phyloP scores from a whole-genome alignment of 805 yeast species.

The Metschnikowia lachancei region DNA sequence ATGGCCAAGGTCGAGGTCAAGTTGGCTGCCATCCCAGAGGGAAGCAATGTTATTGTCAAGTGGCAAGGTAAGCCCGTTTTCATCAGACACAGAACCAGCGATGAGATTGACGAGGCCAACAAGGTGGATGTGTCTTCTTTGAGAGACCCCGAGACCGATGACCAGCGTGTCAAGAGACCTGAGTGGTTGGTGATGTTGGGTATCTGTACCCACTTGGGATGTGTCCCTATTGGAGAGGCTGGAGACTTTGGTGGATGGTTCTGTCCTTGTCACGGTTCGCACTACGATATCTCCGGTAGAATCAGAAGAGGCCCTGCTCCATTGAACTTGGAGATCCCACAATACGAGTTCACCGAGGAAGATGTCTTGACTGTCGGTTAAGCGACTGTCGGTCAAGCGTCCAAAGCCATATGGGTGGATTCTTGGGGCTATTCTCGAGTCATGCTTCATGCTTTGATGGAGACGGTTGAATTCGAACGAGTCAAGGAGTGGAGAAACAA shows the following conservation, averaged over 20 bases:
- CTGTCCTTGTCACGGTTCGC: slow-evolving; percentile 99
- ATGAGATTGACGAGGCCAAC: slow-evolving; percentile 94
- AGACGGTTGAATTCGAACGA: neutral
- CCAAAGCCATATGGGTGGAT: no score
- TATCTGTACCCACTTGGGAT: slow-evolving; percentile 99
- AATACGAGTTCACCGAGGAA: slow-evolving; percentile 72
- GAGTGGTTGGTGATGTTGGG: slow-evolving; percentile 99
- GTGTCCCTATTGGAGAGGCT: slow-evolving; percentile 99
- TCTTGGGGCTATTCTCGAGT: neutral
- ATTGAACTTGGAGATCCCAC: slow-evolving; percentile 94
- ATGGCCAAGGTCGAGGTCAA: slow-evolving; percentile 99
- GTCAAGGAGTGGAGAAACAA: slow-evolving; percentile 2
- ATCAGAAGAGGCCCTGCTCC: slow-evolving; percentile 99
- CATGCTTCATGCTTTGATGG: neutral
- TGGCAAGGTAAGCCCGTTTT: slow-evolving; percentile 99
- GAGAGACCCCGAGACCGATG: slow-evolving; percentile 93
- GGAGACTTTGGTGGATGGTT: slow-evolving; percentile 99
- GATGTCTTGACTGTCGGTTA: slow-evolving; percentile 91
- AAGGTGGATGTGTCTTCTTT: slow-evolving; percentile 67
- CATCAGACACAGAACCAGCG: slow-evolving; percentile 95
- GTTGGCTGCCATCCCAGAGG: slow-evolving; percentile 89
- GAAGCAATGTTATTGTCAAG: slow-evolving; percentile 96
- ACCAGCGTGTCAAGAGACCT: slow-evolving; percentile 93
- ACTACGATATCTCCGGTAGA: slow-evolving; percentile 99
- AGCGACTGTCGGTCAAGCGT: slow-evolving; percentile 6